Base-by-base conservation (phyloP, 2,329 filamentous ascomycete species). In the Monosporascus sp. region DNA sequence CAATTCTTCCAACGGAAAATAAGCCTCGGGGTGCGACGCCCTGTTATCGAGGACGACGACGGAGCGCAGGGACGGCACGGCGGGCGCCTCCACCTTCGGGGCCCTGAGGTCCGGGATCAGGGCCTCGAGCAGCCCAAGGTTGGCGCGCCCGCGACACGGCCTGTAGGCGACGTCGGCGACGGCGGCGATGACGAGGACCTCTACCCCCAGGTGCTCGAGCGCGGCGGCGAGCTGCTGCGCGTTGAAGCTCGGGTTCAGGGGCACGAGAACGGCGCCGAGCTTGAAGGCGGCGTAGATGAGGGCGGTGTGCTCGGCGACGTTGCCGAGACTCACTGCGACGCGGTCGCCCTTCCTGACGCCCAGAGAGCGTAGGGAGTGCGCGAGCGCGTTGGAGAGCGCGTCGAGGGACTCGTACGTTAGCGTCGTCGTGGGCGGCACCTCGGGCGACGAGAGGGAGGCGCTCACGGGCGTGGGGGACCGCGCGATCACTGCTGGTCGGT, bases 231-330 rank as follows among this genome's bases (percentile, higher is more conserved):
- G 84, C 74, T 97, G 94, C 5, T 75, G 70, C 3, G 83, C 78
- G 61, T 91, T 96, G 76, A 97, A 97, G 2, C 84, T 87, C 20
- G 92, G 93, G 68, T 99, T 97, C 24, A 97, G 74, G 0, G 93
- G 94, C n/a, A 96, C 92, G 57, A 97, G 76, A 49, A 97, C 83
- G 24, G 90, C 93, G n/a, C 94, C 94, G 9, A 97, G 80, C 71
- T 97, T 97, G 76, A 93, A 96, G 52, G 94, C 70, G 1, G 92
- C 92, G 71, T 97, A 97, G 6, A 88, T 93, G 20, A 94, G 79
- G 49, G 87, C 86, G 3, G 89, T 90, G 68, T 90, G 93, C 70
- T 96, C 91, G 61, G 87, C 76, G 43, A 85, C 86, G 70, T 96
- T 97, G 17, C 93, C 93, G 50, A 97, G 74, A 55, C 87, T 93